phyloP scores from a whole-genome alignment of 345 rosid genomes.

The Boechera stricta region DNA sequence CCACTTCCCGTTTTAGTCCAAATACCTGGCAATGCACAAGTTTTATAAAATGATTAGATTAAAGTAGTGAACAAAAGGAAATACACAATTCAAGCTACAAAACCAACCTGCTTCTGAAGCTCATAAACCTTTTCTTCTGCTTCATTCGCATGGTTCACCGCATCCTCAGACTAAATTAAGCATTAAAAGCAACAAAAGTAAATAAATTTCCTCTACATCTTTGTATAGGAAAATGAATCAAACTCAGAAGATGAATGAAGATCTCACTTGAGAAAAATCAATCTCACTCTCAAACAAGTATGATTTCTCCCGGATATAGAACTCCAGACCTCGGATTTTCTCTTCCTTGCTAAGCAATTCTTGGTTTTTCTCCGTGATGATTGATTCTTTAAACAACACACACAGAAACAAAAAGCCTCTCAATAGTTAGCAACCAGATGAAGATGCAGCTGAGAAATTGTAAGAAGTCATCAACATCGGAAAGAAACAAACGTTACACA shows the following conservation, averaged over 20 bases:
- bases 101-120: conserved; percentile 56
- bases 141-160: conserved; percentile 30
- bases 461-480: conserved; percentile 3
- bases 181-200: conserved; percentile 1
- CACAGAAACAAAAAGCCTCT: neutral
- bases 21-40: conserved; percentile 40
- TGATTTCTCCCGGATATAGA: conserved; percentile 45
- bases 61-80: conserved; percentile 3
- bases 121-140: conserved; percentile 37
- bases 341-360: conserved; percentile 47
- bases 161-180: conserved; percentile 31
- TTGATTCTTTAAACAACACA: conserved; percentile 42
- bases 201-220: neutral
- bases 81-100: neutral
- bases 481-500: conserved; percentile 36
- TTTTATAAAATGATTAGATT: neutral
- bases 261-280: conserved; percentile 48
- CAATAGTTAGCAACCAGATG: conserved; percentile 16
- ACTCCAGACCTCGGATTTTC: conserved; percentile 45
- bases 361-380: conserved; percentile 42
- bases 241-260: conserved; percentile 14
- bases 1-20: conserved; percentile 45
- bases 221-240: conserved; percentile 2
- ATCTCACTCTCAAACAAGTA: conserved; percentile 45
- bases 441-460: conserved; percentile 13